Conservation (phyloP, 1,284 basidiomycete genomes). For the Phlebopus sp. region DNA sequence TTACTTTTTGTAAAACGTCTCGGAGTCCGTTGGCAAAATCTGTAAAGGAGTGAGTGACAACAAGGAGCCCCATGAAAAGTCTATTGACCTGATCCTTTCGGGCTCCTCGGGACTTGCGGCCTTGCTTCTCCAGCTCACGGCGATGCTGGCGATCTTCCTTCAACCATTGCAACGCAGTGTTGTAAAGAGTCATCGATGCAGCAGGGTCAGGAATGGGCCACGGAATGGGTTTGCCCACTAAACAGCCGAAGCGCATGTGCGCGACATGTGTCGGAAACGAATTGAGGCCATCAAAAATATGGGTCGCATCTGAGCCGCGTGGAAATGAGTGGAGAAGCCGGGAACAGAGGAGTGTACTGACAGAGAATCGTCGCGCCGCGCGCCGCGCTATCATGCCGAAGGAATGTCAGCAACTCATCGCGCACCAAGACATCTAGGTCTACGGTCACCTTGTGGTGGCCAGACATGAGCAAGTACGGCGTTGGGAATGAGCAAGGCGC, state of each 20-base stretch:
- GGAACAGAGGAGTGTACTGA: slow-evolving; percentile 34
- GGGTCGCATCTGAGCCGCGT: slow-evolving; percentile 74
- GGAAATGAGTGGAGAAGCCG: slow-evolving; percentile 10
- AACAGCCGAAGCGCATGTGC: slow-evolving; percentile 82
- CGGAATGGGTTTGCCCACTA: slow-evolving; percentile 60
- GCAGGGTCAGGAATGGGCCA: slow-evolving; percentile 50
- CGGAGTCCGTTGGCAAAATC: slow-evolving; percentile 71
- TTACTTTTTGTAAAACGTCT: slow-evolving; percentile 88
- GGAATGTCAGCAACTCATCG: slow-evolving; percentile 84
- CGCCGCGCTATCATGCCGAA: slow-evolving; percentile 78
- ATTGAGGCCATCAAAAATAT: slow-evolving; percentile 91
- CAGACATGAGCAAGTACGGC: not conserved
- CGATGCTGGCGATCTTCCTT: slow-evolving; percentile 74
- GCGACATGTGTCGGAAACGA: slow-evolving; percentile 87
- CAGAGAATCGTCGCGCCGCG: slow-evolving; percentile 91
- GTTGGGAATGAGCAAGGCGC: slow-evolving; percentile 14
- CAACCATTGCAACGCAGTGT: slow-evolving; percentile 81
- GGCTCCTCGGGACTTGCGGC: slow-evolving; percentile 69
- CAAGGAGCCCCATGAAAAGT: slow-evolving; percentile 1
- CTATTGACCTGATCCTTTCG: slow-evolving; percentile 54
- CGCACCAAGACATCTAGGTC: slow-evolving; percentile 98
- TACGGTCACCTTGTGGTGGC: slow-evolving; percentile 75
- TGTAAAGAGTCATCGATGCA: slow-evolving; percentile 51
- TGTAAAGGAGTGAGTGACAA: slow-evolving; percentile 21
- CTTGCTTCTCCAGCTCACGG: slow-evolving; percentile 55